Evolutionary conservation across 768 basidiomycete species (phyloP), one percentile per base, ranked within the genome.

Genomic region (Pilatotrama ljubarskyi): DNA sequence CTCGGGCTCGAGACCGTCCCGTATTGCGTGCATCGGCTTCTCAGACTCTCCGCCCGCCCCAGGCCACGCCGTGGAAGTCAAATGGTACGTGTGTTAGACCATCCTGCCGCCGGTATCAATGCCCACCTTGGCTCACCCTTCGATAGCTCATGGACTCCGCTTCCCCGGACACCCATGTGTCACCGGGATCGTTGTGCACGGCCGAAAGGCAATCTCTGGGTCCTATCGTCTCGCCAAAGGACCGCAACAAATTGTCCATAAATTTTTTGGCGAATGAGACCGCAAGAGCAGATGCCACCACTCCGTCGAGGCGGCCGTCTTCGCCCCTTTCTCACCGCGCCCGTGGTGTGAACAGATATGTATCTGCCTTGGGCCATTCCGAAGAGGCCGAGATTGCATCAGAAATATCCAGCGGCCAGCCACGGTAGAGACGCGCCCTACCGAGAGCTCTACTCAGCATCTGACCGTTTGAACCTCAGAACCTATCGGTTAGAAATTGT

Each of bases 401-500:
- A 8, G 59, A 58, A 15, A 43, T 37, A 29, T 41, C 65, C 10
- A 58, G 48, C 22, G 60, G 52, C 44, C 55, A 62, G 37, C 52
- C 66, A 47, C 68, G 64, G 70, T 66, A 62, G 55, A 20, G 50
- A 40, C 49, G 41, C n/a, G 20, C 22, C 29, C 24, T 43, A 11
- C 3, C 13, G 0, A 29, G 3, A 13, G 6, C 25, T 36, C 14
- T 15, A 6, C 42, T 42, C 29, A 18, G 6, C 40, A 22, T 38
- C 13, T 60, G 36, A 58, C 24, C 22, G 36, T 24, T 7, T 17
- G 5, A 22, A 5, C 14, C 11, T 4, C 35, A 74, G 73, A 54
- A 77, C 84, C 0, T 96, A 95, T 71, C 83, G 88, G 48, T 85
- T 97, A 17, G 86, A 91, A 69, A 84, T 95, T 59, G 82, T 94